Evolutionary conservation across 108 stramenopile species (phyloP).

Genomic region (Fistulifera pelliculosa): DNA sequence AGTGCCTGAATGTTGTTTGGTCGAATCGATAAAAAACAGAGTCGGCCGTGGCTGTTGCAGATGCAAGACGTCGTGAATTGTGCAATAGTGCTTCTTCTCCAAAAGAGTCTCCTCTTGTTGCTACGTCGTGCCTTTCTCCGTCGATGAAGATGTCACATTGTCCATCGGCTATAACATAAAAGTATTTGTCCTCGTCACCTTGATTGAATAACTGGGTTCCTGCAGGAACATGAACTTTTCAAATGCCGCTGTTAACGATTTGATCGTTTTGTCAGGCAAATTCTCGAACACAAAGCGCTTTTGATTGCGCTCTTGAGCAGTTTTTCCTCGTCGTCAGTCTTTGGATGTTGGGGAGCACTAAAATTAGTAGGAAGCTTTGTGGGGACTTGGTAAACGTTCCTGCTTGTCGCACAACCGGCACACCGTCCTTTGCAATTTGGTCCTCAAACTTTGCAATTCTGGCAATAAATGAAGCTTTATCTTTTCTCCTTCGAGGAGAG

Average conservation of each 20-base stretch:
- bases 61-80: slow-evolving; percentile 84
- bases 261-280: slow-evolving; percentile 46
- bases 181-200: slow-evolving; percentile 73
- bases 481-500: no score
- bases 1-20: slow-evolving; percentile 69
- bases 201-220: slow-evolving; percentile 57
- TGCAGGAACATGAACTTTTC: slow-evolving; percentile 30
- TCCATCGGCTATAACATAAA: slow-evolving; percentile 69
- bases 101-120: slow-evolving; percentile 75
- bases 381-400: neutral
- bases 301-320: slow-evolving; percentile 59
- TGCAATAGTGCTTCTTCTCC: slow-evolving; percentile 86
- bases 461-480: no score
- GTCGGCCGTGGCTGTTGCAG: slow-evolving; percentile 62
- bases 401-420: no score
- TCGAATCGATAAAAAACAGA: slow-evolving; percentile 74
- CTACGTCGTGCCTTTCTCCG: slow-evolving; percentile 37
- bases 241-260: slow-evolving; percentile 63
- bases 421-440: no score
- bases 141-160: slow-evolving; percentile 27
- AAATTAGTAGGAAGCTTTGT: neutral
- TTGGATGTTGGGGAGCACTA: slow-evolving; percentile 15
- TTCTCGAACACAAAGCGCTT: slow-evolving; percentile 60
- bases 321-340: slow-evolving; percentile 42
- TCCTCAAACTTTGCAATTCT: no score